A percentile compares a stretch with the other conserved stretches of the same genome.
These are phyloP conservation scores for Primulina huaijiensis DNA, from an alignment of 257 asterid genomes.

Conservation along the genomic window DNA sequence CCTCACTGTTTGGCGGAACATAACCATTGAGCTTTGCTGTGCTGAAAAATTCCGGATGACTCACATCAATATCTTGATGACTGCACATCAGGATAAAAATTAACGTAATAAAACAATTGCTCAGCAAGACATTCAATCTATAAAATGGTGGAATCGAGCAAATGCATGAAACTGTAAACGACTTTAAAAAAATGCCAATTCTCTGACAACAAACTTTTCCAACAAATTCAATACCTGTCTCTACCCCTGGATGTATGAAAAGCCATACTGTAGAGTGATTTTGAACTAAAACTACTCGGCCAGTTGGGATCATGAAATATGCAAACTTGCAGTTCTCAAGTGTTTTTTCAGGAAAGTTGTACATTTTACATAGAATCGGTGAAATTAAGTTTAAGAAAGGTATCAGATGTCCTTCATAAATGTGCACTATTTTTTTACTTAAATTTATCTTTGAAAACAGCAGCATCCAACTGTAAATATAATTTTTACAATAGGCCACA, in stretches of 20 bases:
- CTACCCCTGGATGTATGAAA: not conserved
- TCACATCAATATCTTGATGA: slow-evolving; percentile 86
- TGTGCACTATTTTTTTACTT: slow-evolving; percentile 8
- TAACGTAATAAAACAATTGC: slow-evolving; percentile 8
- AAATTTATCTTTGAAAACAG: not conserved
- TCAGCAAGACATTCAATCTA: slow-evolving; percentile 18
- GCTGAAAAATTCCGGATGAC: slow-evolving; percentile 91
- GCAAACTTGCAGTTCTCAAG: slow-evolving; percentile 4
- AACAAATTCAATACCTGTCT: not conserved
- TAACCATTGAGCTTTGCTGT: slow-evolving; percentile 85
- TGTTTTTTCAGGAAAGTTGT: slow-evolving; percentile 1
- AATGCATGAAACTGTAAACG: slow-evolving; percentile 4
- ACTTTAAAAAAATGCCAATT: not conserved
- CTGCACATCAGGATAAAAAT: slow-evolving; percentile 42
- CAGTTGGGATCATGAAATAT: slow-evolving; percentile 1
- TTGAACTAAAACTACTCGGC: not conserved
- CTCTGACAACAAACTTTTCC: not conserved
- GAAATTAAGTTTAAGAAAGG: not conserved
- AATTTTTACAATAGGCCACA: not conserved
- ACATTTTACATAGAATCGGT: not conserved
- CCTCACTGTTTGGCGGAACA: slow-evolving; percentile 93
- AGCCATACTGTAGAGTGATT: not conserved
- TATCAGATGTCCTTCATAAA: not conserved
- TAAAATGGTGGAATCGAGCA: slow-evolving; percentile 11
- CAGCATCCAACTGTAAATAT: not conserved